phyloP scores from a whole-genome alignment of 31 red algal species.

The Odonthalia washingtoniensis region DNA sequence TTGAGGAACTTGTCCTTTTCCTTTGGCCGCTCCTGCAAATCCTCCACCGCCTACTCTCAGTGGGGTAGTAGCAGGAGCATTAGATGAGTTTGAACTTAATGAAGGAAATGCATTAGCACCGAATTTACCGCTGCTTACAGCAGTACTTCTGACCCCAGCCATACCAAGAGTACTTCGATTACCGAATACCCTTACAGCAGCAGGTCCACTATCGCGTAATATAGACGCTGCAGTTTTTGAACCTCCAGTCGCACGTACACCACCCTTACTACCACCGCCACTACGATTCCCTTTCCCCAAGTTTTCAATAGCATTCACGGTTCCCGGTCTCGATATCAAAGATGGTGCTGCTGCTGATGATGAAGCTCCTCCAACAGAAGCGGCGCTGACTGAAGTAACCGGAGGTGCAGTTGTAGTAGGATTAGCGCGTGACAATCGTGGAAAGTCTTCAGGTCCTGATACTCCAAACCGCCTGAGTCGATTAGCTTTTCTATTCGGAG shows the following conservation, averaged over 20 bases:
- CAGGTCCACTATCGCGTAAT: constrained; percentile 3
- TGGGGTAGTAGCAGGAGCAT: not conserved
- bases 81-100: constrained; percentile 17
- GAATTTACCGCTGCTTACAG: not conserved
- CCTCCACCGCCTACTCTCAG: not conserved
- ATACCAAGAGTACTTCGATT: constrained; percentile 10
- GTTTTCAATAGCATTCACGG: not conserved
- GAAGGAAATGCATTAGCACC: constrained; percentile 35
- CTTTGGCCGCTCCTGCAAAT: not conserved
- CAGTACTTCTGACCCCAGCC: not conserved
- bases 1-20: not conserved
- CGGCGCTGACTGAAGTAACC: not conserved
- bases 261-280: not conserved
- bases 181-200: not conserved
- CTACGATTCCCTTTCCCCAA: not conserved
- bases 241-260: not conserved
- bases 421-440: constrained; percentile 57
- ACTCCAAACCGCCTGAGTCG: constrained; percentile 44
- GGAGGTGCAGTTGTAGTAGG: not conserved
- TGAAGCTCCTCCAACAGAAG: not conserved
- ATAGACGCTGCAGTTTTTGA: constrained; percentile 49
- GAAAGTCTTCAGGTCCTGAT: constrained; percentile 70
- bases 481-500: constrained; percentile 17
- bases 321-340: not conserved
- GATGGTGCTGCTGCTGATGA: constrained; percentile 17